Evolutionary conservation across 2,329 filamentous ascomycete genomes (phyloP), one percentile per base, ranked within the genome.

Genomic region (Diplodia corticola): DNA sequence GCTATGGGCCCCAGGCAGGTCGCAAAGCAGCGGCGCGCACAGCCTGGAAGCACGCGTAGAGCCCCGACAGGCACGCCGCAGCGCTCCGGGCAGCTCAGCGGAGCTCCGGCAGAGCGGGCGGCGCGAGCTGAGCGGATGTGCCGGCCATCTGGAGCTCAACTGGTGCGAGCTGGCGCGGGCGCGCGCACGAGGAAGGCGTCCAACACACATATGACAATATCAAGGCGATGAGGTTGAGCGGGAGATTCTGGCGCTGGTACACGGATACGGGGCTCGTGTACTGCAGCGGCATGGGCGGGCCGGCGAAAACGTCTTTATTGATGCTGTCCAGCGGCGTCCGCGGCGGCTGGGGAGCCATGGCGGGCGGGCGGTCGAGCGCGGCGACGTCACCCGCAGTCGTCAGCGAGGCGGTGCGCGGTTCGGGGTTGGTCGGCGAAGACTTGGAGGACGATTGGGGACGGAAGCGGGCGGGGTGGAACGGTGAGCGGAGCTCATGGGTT

Each of bases 151-250:
- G 35, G 61, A 64, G 55, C 24, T 30, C 13, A 33, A 28, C 13
- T 44, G 48, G 61, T 28, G 35, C 46, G 35, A 54, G 35, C 26
- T 50, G 50, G 35, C 50, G 24, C 35, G 48, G 24, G 35, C 22
- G 46, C 26, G 55, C 17, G 55, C 55, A 49, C 40, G 57, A 61
- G 44, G 44, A 61, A 44, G 51, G 53, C 51, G 51, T 35, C 44
- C 33, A 50, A 50, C 82, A 70, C 78, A 86, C 84, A 73, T 84
- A 79, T 51, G 82, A 80, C 60, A 88, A 78, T 66, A 88, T 87
- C 67, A 82, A 77, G 35, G 83, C 84, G 67, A 89, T 81, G 49
- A 88, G 76, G 70, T 88, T 86, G 71, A 89, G 75, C 13, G 86
- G 86, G 9, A 88, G 78, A 70, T 77, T 76, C 49, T 71, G 75